phyloP scores from a whole-genome alignment of 2,329 filamentous ascomycete species.

The Blumeriella jaapii region DNA sequence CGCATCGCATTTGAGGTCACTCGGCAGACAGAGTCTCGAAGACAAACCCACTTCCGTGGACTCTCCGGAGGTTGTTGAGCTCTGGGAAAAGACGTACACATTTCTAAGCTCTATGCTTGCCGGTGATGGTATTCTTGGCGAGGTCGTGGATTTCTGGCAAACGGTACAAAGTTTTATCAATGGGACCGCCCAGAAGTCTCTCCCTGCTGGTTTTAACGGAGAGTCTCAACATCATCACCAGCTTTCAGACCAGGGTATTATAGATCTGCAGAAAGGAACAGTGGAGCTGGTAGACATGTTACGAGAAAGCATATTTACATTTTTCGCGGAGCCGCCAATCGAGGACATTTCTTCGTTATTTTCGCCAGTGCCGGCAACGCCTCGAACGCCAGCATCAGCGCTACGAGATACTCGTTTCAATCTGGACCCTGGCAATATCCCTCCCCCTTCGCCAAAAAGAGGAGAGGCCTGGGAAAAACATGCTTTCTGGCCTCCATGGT shows the following conservation, averaged over 20 bases:
- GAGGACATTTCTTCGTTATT: conserved; percentile 84
- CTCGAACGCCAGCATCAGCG: conserved; percentile 52
- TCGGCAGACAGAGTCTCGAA: conserved; percentile 55
- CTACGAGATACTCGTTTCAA: conserved; percentile 64
- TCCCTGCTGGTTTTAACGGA: conserved; percentile 73
- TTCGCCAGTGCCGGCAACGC: conserved; percentile 64
- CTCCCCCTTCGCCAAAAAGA: conserved; percentile 61
- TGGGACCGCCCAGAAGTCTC: conserved; percentile 65
- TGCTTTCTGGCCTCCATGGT: conserved; percentile 91
- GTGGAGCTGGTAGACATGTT: conserved; percentile 76
- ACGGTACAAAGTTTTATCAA: conserved; percentile 82
- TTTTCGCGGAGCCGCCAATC: conserved; percentile 80
- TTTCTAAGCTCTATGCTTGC: conserved; percentile 69
- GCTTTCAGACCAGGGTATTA: conserved; percentile 58
- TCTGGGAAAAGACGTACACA: conserved; percentile 80
- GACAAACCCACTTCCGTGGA: conserved; percentile 58
- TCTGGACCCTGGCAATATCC: conserved; percentile 66
- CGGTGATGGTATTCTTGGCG: conserved; percentile 69
- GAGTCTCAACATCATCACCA: conserved; percentile 74
- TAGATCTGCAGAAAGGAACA: conserved; percentile 63
- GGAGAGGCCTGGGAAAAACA: conserved; percentile 88
- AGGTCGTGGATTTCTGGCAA: conserved; percentile 90
- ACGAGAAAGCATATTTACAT: conserved; percentile 64
- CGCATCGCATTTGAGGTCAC: conserved; percentile 64
- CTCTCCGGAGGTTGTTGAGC: conserved; percentile 66